Percentiles rank a stretch among this genome's conserved stretches.
Conservation (phyloP, 306 rosid species). For the Dalbergia cochinchinensis region DNA sequence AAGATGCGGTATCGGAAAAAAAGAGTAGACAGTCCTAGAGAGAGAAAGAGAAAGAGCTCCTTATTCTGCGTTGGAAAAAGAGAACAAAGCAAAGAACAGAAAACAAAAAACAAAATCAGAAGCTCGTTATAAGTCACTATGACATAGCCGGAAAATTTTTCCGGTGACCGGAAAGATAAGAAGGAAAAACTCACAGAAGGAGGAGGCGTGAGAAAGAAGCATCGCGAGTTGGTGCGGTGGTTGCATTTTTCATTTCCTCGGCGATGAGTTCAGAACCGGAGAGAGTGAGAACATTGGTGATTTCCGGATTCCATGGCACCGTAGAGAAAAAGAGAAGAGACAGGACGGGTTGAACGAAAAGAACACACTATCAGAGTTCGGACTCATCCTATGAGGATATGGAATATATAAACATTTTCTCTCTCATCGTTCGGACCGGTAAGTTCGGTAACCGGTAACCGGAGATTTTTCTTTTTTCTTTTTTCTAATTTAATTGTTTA, state of each 20-base stretch:
- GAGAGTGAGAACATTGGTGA: constrained; percentile 38
- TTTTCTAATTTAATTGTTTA: not conserved
- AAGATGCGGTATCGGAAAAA: constrained; percentile 42
- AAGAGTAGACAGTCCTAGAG: not conserved
- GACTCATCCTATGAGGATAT: constrained; percentile 57
- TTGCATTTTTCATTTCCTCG: constrained; percentile 44
- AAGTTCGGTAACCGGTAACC: constrained; percentile 66
- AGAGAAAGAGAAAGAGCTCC: constrained; percentile 29
- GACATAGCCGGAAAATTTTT: constrained; percentile 47
- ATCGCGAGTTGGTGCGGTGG: not conserved
- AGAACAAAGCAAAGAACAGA: not conserved
- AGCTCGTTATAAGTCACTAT: constrained; percentile 10
- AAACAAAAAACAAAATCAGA: not conserved
- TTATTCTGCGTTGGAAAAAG: constrained; percentile 24
- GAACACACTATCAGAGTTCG: constrained; percentile 42
- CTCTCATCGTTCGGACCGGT: constrained; percentile 58
- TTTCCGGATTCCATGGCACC: constrained; percentile 46
- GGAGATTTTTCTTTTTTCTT: constrained; percentile 40
- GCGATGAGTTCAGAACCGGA: constrained; percentile 36
- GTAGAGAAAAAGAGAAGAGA: constrained; percentile 41
- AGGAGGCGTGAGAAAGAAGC: constrained; percentile 35
- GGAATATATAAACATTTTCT: constrained; percentile 76
- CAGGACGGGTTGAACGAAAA: constrained; percentile 57
- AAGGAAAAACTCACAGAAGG: constrained; percentile 26
- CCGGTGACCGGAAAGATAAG: constrained; percentile 43